A percentile compares a stretch with the other conserved stretches of the same genome.
Conservation (phyloP, 2,329 filamentous ascomycete genomes). For the Botrytis fragariae region DNA sequence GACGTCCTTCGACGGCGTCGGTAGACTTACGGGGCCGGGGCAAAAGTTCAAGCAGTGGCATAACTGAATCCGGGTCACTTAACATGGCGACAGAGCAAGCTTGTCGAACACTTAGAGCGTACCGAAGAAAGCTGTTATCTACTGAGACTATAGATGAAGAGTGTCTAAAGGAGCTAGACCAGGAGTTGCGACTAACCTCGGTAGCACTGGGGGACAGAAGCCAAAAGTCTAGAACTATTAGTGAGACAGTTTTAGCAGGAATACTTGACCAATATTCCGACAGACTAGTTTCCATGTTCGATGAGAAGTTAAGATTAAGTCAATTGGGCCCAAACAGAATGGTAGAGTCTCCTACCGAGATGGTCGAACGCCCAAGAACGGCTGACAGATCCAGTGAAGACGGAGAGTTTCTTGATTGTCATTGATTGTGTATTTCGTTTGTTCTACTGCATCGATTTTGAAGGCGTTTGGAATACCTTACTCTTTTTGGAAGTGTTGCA, state of each 20-base stretch:
- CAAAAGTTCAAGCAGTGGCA: conserved; percentile 42
- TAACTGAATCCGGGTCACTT: conserved; percentile 52
- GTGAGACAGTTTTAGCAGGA: conserved; percentile 58
- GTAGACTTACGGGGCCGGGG: conserved; percentile 50
- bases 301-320: conserved; percentile 63
- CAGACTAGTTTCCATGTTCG: conserved; percentile 65
- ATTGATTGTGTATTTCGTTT: conserved; percentile 6
- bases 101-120: conserved; percentile 59
- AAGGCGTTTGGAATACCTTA: conserved; percentile 5
- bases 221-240: conserved; percentile 47
- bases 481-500: background rate
- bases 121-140: conserved; percentile 60
- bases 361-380: conserved; percentile 31
- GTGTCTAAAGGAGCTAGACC: conserved; percentile 59
- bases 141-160: conserved; percentile 55
- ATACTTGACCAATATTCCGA: conserved; percentile 75
- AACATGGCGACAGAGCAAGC: conserved; percentile 64
- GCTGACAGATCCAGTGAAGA: conserved; percentile 21
- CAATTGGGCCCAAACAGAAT: conserved; percentile 27
- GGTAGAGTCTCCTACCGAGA: conserved; percentile 14
- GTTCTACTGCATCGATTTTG: background rate
- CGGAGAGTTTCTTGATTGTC: conserved; percentile 15
- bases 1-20: conserved; percentile 55
- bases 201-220: conserved; percentile 50
- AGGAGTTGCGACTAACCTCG: conserved; percentile 61